Conservation (phyloP, 495 filamentous ascomycete genomes). For the Cenococcum geophilum region DNA sequence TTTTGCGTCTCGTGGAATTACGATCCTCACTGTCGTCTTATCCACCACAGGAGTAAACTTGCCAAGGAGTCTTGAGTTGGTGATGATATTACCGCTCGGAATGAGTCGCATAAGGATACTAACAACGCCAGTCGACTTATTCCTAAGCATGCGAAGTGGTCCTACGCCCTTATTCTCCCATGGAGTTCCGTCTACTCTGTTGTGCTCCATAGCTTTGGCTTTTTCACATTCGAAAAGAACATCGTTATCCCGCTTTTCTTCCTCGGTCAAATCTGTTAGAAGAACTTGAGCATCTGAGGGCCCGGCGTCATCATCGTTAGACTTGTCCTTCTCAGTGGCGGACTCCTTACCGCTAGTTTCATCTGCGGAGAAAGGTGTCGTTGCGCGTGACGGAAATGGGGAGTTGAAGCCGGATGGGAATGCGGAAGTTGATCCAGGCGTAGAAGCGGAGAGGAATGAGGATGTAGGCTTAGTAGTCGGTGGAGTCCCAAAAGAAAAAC, state of each 20-base stretch:
- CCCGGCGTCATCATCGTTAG: conserved; percentile 12
- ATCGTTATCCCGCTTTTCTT: conserved; percentile 23
- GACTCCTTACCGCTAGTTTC: conserved; percentile 24
- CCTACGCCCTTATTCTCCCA: conserved; percentile 30
- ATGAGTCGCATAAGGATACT: conserved; percentile 26
- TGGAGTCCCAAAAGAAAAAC: conserved; percentile 25
- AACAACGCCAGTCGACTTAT: conserved; percentile 30
- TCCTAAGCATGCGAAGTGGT: conserved; percentile 31
- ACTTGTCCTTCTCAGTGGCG: not conserved
- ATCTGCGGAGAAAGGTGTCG: conserved; percentile 27
- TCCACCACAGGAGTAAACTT: not conserved
- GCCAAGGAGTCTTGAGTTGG: conserved; percentile 13
- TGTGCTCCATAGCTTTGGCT: conserved; percentile 26
- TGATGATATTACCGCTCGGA: conserved; percentile 22
- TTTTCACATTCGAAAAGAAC: conserved; percentile 25
- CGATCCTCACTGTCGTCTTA: not conserved
- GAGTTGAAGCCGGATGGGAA: conserved; percentile 8
- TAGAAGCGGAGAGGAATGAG: not conserved
- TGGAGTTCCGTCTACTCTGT: conserved; percentile 5
- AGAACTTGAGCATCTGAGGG: conserved; percentile 18
- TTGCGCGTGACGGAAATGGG: conserved; percentile 23
- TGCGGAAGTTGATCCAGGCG: not conserved
- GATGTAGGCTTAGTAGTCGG: not conserved
- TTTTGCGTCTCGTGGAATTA: not conserved
- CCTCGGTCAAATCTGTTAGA: conserved; percentile 23